phyloP scores from a whole-genome alignment of 805 yeast species.

The Myxozyma mucilagina region DNA sequence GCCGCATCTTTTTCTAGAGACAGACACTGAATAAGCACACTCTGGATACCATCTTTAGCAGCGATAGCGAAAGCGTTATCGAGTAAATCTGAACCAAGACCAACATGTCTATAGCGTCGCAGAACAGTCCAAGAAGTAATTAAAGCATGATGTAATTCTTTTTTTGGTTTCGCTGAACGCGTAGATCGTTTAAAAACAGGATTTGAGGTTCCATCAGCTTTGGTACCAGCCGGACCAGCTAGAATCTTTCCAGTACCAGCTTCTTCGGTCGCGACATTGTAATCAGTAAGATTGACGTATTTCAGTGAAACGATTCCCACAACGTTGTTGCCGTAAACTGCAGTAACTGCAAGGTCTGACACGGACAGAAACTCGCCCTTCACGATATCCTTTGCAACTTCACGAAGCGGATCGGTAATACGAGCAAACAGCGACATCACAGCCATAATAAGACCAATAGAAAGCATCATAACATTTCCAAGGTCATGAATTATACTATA shows the following conservation, averaged over 20 bases:
- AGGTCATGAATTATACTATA: conserved; percentile 12
- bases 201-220: not conserved
- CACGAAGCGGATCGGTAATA: conserved; percentile 23
- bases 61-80: conserved; percentile 16
- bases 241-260: conserved; percentile 1
- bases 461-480: conserved; percentile 23
- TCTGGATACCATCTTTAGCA: conserved; percentile 8
- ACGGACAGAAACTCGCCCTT: conserved; percentile 19
- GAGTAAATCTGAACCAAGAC: conserved; percentile 32
- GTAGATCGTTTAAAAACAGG: not conserved
- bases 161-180: not conserved
- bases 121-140: conserved; percentile 33
- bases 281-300: conserved; percentile 20
- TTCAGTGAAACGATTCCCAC: conserved; percentile 25
- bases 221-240: not conserved
- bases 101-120: conserved; percentile 30
- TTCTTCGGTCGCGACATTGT: not conserved
- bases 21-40: conserved; percentile 19
- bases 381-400: conserved; percentile 12
- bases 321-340: conserved; percentile 19
- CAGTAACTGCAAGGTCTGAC: conserved; percentile 21
- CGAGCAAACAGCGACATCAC: conserved; percentile 29
- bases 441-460: conserved; percentile 25
- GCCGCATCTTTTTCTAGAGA: conserved; percentile 25
- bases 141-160: conserved; percentile 16